Base-by-base conservation (phyloP, 108 stramenopile genomes). In the Skeletonema potamos region DNA sequence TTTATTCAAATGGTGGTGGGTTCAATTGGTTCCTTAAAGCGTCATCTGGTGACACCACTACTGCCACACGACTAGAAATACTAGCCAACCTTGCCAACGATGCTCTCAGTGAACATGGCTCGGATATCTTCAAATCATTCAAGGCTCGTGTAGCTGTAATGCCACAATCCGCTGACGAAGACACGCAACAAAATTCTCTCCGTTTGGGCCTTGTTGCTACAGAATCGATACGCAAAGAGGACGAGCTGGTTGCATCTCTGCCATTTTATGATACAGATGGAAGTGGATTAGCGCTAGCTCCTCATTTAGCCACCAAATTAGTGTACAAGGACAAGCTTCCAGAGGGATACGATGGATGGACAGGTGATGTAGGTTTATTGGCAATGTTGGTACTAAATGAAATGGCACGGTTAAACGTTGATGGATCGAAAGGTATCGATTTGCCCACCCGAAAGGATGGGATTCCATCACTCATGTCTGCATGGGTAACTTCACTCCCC, bases 311-410 rank as follows among this genome's bases (percentile, higher is more conserved):
- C 12, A 73, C 82, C 22, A 78, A 84, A n/a, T 20, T 64, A 8
- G 87, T 89, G 6, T 88, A 77, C 54, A 65, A 73, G 27, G 85
- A 81, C 27, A 62, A 70, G 1, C 64, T 94, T 17, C 84, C 89
- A 5, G 86, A 87, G 18, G 73, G 68, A 28, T 94, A 89, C 59
- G 89, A 90, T 54, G 89, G 93, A 44, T 94, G 93, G 93, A 91
- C 93, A 28, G 93, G 93, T 0, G 93, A 94, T 78, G 68, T 86
- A 9, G 93, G 93, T 24, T 62, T 91, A 18, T 44, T 91, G 36
- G 93, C 93, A 44, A 59, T 94, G 75, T 61, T 84, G 48, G 36
- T 94, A 0, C 70, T 94, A 20, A 87, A 90, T 67, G 90, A 94
- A 76, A 65, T 94, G 65, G 89, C 90, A 1, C 39, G 77, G n/a